phyloP scores from a whole-genome alignment of 1,284 basidiomycete species.

The Agroathelia rolfsii region DNA sequence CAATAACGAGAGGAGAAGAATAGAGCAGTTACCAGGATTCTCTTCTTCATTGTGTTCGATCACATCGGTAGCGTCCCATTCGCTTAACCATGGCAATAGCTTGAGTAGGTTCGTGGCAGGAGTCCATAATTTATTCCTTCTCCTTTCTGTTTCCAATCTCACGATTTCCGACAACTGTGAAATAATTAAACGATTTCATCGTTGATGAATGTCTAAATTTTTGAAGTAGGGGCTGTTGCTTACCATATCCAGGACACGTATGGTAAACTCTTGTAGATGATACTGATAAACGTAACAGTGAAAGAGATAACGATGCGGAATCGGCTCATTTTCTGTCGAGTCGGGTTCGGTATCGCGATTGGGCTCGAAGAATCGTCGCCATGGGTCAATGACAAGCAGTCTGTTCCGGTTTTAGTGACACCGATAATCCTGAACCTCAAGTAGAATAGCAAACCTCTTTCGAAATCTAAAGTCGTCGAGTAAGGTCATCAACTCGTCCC shows the following conservation, averaged over 20 bases:
- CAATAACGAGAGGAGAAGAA: neutral
- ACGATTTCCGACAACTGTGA: conserved; percentile 44
- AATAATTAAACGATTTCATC: too few relatives aligned
- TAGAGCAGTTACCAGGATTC: conserved; percentile 34
- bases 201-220: too few relatives aligned
- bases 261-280: conserved; percentile 48
- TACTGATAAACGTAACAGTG: conserved; percentile 70
- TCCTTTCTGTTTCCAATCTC: conserved; percentile 44
- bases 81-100: conserved; percentile 29
- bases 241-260: conserved; percentile 36
- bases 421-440: neutral
- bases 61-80: conserved; percentile 38
- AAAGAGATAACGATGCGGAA: conserved; percentile 57
- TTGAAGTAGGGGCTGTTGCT: too few relatives aligned
- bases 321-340: conserved; percentile 27
- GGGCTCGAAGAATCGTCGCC: conserved; percentile 50
- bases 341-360: conserved; percentile 23
- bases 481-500: too few relatives aligned
- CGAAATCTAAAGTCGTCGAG: conserved; percentile 41
- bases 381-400: conserved; percentile 60
- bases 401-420: too few relatives aligned
- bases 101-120: conserved; percentile 39
- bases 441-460: conserved; percentile 34
- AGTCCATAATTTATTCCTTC: conserved; percentile 52
- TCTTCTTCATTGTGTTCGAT: conserved; percentile 42